phyloP scores from a whole-genome alignment of 2,329 filamentous ascomycete species.

The Penicillium sclerotiorum region DNA sequence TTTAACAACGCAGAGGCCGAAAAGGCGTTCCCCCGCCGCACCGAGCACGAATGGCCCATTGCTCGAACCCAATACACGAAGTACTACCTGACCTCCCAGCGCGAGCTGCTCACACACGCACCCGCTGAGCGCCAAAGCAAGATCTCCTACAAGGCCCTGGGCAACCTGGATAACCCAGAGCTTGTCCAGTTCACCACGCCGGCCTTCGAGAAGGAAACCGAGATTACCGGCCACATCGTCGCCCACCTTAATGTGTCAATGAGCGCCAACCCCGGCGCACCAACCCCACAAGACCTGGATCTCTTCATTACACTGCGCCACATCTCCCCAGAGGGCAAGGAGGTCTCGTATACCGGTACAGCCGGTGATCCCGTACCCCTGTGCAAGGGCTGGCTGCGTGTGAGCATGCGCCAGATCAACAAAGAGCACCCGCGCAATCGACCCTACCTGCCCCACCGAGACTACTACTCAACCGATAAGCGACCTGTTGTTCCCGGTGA shows the following conservation, averaged over 20 bases:
- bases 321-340: slow-evolving; percentile 52
- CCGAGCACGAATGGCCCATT: slow-evolving; percentile 68
- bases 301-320: slow-evolving; percentile 59
- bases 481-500: slow-evolving; percentile 53
- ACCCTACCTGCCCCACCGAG: slow-evolving; percentile 51
- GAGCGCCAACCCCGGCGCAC: slow-evolving; percentile 40
- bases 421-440: slow-evolving; percentile 47
- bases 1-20: slow-evolving; percentile 67
- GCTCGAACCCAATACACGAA: slow-evolving; percentile 65
- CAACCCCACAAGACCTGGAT: slow-evolving; percentile 54
- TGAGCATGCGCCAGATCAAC: slow-evolving; percentile 55
- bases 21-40: slow-evolving; percentile 56
- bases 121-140: slow-evolving; percentile 38
- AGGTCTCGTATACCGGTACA: slow-evolving; percentile 59
- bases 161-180: slow-evolving; percentile 57
- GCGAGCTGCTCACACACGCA: slow-evolving; percentile 42
- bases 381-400: slow-evolving; percentile 58
- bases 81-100: slow-evolving; percentile 59
- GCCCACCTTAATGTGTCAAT: slow-evolving; percentile 66
- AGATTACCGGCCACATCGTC: slow-evolving; percentile 69
- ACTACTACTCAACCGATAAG: slow-evolving; percentile 54
- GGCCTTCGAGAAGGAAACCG: slow-evolving; percentile 64
- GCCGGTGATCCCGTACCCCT: slow-evolving; percentile 58
- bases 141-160: slow-evolving; percentile 62
- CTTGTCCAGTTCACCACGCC: slow-evolving; percentile 60